Percentiles rank a stretch among this genome's conserved stretches.
Evolutionary conservation across 164 flowering plant genomes (phyloP).

Genomic region (Kalanchoe fedtschenkoi): DNA sequence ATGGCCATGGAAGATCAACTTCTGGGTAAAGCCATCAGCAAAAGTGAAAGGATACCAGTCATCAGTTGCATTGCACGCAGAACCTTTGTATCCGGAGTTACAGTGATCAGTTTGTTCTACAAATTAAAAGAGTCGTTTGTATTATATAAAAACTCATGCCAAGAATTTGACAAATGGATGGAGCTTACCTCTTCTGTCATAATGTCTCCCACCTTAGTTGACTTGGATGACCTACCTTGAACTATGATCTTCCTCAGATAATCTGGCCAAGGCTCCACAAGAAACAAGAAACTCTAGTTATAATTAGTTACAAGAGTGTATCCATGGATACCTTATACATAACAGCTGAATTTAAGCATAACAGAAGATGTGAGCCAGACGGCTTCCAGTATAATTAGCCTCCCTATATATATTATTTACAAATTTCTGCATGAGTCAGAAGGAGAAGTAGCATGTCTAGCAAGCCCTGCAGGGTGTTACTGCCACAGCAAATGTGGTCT

Average conservation of each 20-base stretch:
- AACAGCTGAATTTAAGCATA: not conserved
- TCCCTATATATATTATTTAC: not conserved
- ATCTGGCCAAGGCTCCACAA: slow-evolving; percentile 37
- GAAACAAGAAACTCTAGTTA: not conserved
- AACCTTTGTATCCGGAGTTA: slow-evolving; percentile 89
- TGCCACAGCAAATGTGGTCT: no score
- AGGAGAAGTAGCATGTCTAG: no score
- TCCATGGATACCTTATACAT: not conserved
- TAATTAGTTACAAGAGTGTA: not conserved
- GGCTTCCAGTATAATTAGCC: not conserved
- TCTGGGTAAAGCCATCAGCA: not conserved
- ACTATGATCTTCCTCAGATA: slow-evolving; percentile 97
- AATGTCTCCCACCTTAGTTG: slow-evolving; percentile 95
- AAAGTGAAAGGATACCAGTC: slow-evolving; percentile 53
- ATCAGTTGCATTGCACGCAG: slow-evolving; percentile 92
- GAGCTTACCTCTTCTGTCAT: slow-evolving; percentile 94
- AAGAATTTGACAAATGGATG: not conserved
- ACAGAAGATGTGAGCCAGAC: not conserved
- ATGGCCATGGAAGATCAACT: not conserved
- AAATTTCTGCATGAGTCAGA: no score
- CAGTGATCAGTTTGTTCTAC: slow-evolving; percentile 96
- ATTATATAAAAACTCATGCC: not conserved
- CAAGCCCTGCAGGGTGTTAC: no score
- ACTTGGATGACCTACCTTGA: slow-evolving; percentile 96
- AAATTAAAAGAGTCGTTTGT: not conserved